These are phyloP conservation scores for Casuarina glauca DNA, from an alignment of 306 rosid genomes.

Conservation along the genomic window DNA sequence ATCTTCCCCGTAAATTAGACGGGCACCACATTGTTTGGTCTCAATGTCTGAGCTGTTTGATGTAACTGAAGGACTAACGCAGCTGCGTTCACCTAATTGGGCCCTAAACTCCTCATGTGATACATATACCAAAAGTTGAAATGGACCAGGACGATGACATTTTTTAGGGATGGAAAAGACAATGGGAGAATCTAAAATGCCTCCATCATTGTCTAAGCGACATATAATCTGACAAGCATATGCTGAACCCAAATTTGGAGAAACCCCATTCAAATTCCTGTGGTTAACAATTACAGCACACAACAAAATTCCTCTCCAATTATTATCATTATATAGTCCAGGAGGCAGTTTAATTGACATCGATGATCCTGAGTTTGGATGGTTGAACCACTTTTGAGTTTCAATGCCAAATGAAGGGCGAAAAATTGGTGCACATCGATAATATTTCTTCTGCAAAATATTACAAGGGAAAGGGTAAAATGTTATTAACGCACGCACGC, in stretches of 20 bases:
- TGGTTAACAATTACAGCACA: not conserved
- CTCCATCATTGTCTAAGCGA: not conserved
- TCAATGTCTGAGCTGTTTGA: not conserved
- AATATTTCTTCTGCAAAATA: not conserved
- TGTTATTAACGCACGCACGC: no score
- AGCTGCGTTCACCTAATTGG: not conserved
- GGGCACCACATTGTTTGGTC: no score
- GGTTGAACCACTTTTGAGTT: not conserved
- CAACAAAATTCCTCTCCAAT: not conserved
- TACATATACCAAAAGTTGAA: not conserved
- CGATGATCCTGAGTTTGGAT: not conserved
- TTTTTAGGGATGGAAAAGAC: not conserved
- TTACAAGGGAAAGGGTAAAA: no score
- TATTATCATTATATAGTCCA: not conserved
- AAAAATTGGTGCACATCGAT: not conserved
- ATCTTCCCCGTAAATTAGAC: no score
- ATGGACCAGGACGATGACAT: no score
- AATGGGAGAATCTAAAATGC: not conserved
- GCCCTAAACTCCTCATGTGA: not conserved
- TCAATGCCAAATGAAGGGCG: not conserved
- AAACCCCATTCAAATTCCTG: not conserved
- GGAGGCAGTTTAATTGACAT: not conserved
- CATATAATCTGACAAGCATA: no score
- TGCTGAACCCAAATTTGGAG: not conserved
- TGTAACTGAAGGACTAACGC: no score